Base-by-base conservation (phyloP, 441 rosid genomes). In the Populus tomentosa region DNA sequence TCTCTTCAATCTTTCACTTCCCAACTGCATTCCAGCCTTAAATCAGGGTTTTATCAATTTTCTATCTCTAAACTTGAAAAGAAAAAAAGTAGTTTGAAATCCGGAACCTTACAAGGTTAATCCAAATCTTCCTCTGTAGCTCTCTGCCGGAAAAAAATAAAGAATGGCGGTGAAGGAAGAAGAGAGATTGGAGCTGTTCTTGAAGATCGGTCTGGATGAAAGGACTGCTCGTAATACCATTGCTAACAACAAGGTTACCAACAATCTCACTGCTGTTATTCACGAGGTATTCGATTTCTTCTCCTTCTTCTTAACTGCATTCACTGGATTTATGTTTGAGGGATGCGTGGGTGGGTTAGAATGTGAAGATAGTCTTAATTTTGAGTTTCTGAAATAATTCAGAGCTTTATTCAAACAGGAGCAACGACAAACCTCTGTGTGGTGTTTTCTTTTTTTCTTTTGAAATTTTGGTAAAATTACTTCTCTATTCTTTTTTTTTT, bases 121-220 rank as follows among this genome's bases (percentile, higher is more conserved):
- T 23, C 33, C 33, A 13, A 21, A 40, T n/a, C 38, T 26, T 20
- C 21, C 36, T 56, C 64, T 30, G 9, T 65, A 32, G 6, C 23
- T 26, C 35, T 28, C 36, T 66, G 10, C 69, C 1, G 46, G 46
- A 40, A 13, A n/a, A 0, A 9, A 23, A 1, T 67, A 86, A 46
- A 53, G 42, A 35, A 86, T 84, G 91, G 87, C 73, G 80, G 88
- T 73, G 79, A 86, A 79, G 79, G 90, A 88, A 72, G 94, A 80
- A 16, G 87, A 20, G 72, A 78, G 84, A 24, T 32, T 90, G 50
- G 93, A 94, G 77, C 89, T 92, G 69, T 96, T 96, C 82, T 81
- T 92, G 77, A 94, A 90, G 80, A 91, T 90, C 14, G 96, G 97
- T 35, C 87, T 96, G 72, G 98, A 96, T 32, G 94, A 92, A 75